Base-by-base conservation (phyloP, 176 grass and related monocot species). In the Tillandsia leiboldiana region DNA sequence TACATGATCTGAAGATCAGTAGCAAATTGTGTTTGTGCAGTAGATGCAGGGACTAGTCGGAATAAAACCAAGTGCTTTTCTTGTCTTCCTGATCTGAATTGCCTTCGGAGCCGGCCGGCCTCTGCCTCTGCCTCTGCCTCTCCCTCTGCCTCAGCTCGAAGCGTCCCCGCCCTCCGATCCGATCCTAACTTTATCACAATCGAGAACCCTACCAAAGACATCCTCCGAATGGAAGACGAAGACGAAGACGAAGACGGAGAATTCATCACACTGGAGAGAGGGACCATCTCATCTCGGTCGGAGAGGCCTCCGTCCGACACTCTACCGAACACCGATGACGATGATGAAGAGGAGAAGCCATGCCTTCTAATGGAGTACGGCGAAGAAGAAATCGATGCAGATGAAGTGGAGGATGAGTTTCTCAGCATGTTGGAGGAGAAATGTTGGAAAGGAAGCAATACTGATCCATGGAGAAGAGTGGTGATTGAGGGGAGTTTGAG, bases 261-360 rank as follows among this genome's bases (percentile, higher is more conserved):
- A 17, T 96, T 87, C 83, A 96, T 96, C 79, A 96, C 92, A 1
- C 91, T 96, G 67, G 88, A 92, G 77, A 87, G 85, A 72, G 79
- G 86, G 26, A 87, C 70, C 14, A 78, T 87, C 51, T 89, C 86
- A 22, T 87, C 91, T 7, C 72, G 84, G 48, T 12, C 48, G 14
- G 65, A 71, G 22, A 14, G 66, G 18, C 56, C 74, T 64, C 67
- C 83, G 0, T 89, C 86, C 0, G 77, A 86, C 51, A 81, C 73
- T 53, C 53, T 15, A 74, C 27, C 53, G 1, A 76, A 72, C 52
- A 75, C 83, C n/a, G 82, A 54, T 1, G 80, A 76, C 11, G 77
- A 76, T 1, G 82, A 78, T 0, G 85, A 87, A 73, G 88, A 91
- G 15, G 92, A 96, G 92, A 89, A 92, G 82, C 76, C 86, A 0